Percentiles rank a stretch among this genome's conserved stretches.
phyloP scores from a whole-genome alignment of 805 yeast species.

The Yueomyces sp. region DNA sequence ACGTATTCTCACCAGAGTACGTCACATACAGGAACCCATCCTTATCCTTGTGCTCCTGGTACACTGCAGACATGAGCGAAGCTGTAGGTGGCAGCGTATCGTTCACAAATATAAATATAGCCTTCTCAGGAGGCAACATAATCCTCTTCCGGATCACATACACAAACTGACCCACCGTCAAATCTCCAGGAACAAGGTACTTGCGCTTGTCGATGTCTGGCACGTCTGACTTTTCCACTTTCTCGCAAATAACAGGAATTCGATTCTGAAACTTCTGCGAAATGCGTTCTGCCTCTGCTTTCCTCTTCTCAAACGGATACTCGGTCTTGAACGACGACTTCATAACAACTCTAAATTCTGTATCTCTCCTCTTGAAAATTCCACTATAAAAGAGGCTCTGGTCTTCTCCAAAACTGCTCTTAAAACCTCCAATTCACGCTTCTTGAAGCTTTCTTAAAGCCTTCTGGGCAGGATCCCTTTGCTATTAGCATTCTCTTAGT shows the following conservation, averaged over 20 bases:
- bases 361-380: too few relatives aligned
- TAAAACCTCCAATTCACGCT: too few relatives aligned
- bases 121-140: constrained; percentile 92
- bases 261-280: constrained; percentile 80
- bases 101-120: constrained; percentile 91
- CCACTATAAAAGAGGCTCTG: too few relatives aligned
- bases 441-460: too few relatives aligned
- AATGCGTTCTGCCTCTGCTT: constrained; percentile 87
- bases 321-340: constrained; percentile 35
- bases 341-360: constrained; percentile 6
- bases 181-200: constrained; percentile 89
- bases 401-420: too few relatives aligned
- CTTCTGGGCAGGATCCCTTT: background rate
- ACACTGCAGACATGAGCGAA: constrained; percentile 86
- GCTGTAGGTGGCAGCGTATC: constrained; percentile 98
- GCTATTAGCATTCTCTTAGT: background rate
- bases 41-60: constrained; percentile 94
- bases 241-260: constrained; percentile 92
- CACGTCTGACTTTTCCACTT: constrained; percentile 91
- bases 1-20: constrained; percentile 95
- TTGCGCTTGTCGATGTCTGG: constrained; percentile 95
- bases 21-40: constrained; percentile 94
- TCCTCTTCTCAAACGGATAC: constrained; percentile 88
- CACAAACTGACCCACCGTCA: constrained; percentile 96
- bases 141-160: constrained; percentile 95